Percentiles rank a stretch among this genome's conserved stretches.
These are phyloP conservation scores for Penicillium pulvis DNA, from an alignment of 495 filamentous ascomycete genomes.

Conservation along the genomic window DNA sequence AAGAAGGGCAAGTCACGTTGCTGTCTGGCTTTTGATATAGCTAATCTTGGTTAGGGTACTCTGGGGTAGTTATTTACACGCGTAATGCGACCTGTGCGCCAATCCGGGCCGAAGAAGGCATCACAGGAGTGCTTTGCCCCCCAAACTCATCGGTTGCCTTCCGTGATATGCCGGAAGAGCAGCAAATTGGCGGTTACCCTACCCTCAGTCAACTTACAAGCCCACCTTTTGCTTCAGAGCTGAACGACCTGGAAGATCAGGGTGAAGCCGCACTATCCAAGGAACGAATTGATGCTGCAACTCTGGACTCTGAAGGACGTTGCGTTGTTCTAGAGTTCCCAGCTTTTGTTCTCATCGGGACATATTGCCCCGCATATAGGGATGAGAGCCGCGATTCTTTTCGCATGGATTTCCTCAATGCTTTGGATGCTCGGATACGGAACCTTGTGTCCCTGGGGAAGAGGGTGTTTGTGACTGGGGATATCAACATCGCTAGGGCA, in stretches of 20 bases:
- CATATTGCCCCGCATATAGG: slow-evolving; percentile 85
- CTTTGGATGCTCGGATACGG: slow-evolving; percentile 78
- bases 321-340: slow-evolving; percentile 94
- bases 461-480: slow-evolving; percentile 79
- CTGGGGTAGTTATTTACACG: slow-evolving; percentile 93
- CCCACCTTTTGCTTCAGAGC: slow-evolving; percentile 5
- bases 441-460: slow-evolving; percentile 84
- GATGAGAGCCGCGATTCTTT: slow-evolving; percentile 86
- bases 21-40: background rate
- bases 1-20: slow-evolving; percentile 68
- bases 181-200: slow-evolving; percentile 93
- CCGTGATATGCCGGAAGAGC: slow-evolving; percentile 71
- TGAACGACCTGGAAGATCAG: slow-evolving; percentile 8
- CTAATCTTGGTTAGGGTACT: slow-evolving; percentile 68
- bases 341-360: slow-evolving; percentile 88
- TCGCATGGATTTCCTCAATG: slow-evolving; percentile 74
- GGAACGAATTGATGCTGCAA: slow-evolving; percentile 62
- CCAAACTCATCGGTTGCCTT: slow-evolving; percentile 76
- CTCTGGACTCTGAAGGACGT: slow-evolving; percentile 87
- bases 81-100: slow-evolving; percentile 86
- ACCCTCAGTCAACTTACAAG: slow-evolving; percentile 61
- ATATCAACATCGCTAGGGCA: slow-evolving; percentile 83
- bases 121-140: slow-evolving; percentile 78
- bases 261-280: slow-evolving; percentile 6
- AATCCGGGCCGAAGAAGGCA: slow-evolving; percentile 90